Base-by-base conservation (phyloP, 75 land plant genomes). In the Picea sitchensis region DNA sequence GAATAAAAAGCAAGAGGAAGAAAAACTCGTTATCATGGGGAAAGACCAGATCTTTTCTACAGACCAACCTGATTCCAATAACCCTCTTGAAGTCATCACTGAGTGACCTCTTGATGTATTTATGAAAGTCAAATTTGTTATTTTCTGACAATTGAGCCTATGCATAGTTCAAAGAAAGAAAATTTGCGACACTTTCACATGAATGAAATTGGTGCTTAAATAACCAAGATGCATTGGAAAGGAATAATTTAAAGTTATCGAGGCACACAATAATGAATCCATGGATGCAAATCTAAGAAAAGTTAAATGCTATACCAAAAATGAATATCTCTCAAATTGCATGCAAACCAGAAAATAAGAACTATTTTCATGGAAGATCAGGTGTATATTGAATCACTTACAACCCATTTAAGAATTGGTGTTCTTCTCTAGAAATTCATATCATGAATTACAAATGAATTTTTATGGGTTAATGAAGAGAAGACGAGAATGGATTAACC, bases 241-340 rank as follows among this genome's bases (percentile, higher is more conserved):
- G 4, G 4, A 4, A 41, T 41, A 4, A 7, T 74, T 26, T 7
- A 23, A 23, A 3, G 23, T 58, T 23, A 23, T 38, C 59, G 20
- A 32, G 13, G 80, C 51, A 86, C 82, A 92, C 98, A 84, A 76
- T 88, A 17, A 95, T 88, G 82, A 95, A 95, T 26, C 98, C 93
- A 14, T 86, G 85, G 56, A 95, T 95, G 87, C 57, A 47, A 2
- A 44, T 65, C 80, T 51, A 79, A 38, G 44, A 41, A 41, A 41
- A 41, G 44, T 41, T 41, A 41, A 75, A 23, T 38, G 17, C n/a
- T 36, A 69, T 5, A 34, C 6, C 41, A 0, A 8, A 21, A 62
- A 62, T 21, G 6, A 26, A 23, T 62, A 26, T 26, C 44, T 62
- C 30, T 62, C 65, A 62, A 0, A 21, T 4, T 21, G 65, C 65